phyloP scores from a whole-genome alignment of 169 alveolate genomes.

The Babesia sp. region DNA sequence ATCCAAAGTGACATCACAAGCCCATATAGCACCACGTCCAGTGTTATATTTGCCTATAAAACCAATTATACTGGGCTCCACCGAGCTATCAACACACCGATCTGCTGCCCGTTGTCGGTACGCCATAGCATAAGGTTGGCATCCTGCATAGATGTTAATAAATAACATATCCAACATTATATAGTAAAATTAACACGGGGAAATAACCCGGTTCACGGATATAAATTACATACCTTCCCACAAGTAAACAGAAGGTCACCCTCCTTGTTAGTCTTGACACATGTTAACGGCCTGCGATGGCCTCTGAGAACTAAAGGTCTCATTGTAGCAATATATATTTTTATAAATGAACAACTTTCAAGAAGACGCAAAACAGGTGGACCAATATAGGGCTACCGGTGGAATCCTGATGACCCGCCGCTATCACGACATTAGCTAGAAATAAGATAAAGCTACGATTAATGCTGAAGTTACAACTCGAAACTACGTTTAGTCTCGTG shows the following conservation, averaged over 20 bases:
- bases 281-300: conserved; percentile 88
- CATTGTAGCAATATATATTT: conserved; percentile 67
- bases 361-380: not conserved
- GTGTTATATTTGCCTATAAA: conserved; percentile 82
- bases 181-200: not conserved
- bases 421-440: not conserved
- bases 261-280: conserved; percentile 84
- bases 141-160: conserved; percentile 65
- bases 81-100: conserved; percentile 64
- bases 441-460: not conserved
- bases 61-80: not conserved
- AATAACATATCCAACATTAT: not conserved
- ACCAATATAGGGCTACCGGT: conserved; percentile 31
- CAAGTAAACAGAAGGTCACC: conserved; percentile 88
- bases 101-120: conserved; percentile 80
- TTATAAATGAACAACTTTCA: too few species aligned
- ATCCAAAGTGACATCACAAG: conserved; percentile 84
- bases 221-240: conserved; percentile 82
- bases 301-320: conserved; percentile 84
- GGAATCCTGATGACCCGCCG: conserved; percentile 7
- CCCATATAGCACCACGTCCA: conserved; percentile 87
- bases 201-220: not conserved
- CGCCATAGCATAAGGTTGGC: conserved; percentile 79
- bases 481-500: conserved; percentile 46
- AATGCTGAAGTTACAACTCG: conserved; percentile 13